Conservation (phyloP, 2,329 filamentous ascomycete genomes). For the Talaromyces funiculosus region DNA sequence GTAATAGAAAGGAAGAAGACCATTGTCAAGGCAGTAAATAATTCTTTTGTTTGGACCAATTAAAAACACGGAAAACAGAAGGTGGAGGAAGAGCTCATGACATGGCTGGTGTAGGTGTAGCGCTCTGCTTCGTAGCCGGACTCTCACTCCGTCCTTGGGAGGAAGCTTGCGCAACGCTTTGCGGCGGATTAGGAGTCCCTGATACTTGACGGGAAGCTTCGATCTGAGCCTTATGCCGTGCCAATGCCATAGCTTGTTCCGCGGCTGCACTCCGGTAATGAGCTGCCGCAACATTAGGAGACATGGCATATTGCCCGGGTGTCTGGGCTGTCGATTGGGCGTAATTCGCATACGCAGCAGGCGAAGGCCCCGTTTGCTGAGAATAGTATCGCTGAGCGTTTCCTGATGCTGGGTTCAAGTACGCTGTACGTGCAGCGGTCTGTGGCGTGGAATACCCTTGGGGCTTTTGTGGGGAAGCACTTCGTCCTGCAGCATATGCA, state of each 20-base stretch:
- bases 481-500: slow-evolving; percentile 22
- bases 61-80: background rate
- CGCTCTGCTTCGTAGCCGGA: slow-evolving; percentile 21
- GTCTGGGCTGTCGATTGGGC: slow-evolving; percentile 25
- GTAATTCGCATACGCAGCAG: slow-evolving; percentile 23
- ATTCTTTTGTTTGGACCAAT: background rate
- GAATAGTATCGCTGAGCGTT: slow-evolving; percentile 28
- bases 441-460: slow-evolving; percentile 29
- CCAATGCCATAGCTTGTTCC: slow-evolving; percentile 35
- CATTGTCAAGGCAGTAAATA: background rate
- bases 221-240: slow-evolving; percentile 21
- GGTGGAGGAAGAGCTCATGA: slow-evolving; percentile 2
- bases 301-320: slow-evolving; percentile 24
- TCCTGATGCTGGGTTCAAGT: slow-evolving; percentile 27
- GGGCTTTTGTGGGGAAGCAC: slow-evolving; percentile 31
- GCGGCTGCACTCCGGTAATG: slow-evolving; percentile 32
- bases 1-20: background rate
- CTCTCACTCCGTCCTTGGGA: slow-evolving; percentile 34
- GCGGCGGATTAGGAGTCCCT: slow-evolving; percentile 29
- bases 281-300: slow-evolving; percentile 32
- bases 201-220: slow-evolving; percentile 25
- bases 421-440: slow-evolving; percentile 25
- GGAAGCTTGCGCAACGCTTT: slow-evolving; percentile 12
- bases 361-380: slow-evolving; percentile 29
- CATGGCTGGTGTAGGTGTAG: slow-evolving; percentile 14